These are phyloP conservation scores for Barbatosphaeria neglecta DNA, from an alignment of 495 filamentous ascomycete genomes.

Conservation along the genomic window DNA sequence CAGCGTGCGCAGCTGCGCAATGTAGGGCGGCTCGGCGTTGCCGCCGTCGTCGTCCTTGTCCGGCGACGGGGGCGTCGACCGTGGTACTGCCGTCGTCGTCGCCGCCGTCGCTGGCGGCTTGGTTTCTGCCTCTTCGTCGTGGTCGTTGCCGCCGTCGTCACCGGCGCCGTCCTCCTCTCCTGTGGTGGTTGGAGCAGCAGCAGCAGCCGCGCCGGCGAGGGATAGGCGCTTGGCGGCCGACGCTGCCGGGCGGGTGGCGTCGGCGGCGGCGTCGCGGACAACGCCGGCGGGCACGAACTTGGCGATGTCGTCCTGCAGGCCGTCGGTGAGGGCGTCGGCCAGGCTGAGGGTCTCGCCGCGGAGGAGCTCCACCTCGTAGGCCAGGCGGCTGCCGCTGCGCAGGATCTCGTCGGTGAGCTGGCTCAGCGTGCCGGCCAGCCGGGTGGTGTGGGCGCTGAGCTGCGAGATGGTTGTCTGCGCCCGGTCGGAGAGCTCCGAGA, in stretches of 20 bases:
- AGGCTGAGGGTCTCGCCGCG: slow-evolving; percentile 73
- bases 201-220: slow-evolving; percentile 4
- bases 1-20: slow-evolving; percentile 69
- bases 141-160: neutral
- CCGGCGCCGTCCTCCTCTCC: neutral
- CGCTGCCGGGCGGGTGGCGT: neutral
- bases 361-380: slow-evolving; percentile 90
- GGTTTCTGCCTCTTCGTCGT: neutral
- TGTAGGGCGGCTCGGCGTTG: slow-evolving; percentile 50
- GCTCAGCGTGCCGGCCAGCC: slow-evolving; percentile 72
- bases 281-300: slow-evolving; percentile 53
- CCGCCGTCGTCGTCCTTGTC: slow-evolving; percentile 6
- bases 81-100: neutral
- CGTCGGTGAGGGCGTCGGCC: slow-evolving; percentile 64
- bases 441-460: slow-evolving; percentile 74
- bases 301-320: slow-evolving; percentile 53
- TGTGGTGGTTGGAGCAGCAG: slow-evolving; percentile 3
- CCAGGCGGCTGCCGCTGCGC: slow-evolving; percentile 69
- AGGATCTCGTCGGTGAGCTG: slow-evolving; percentile 91
- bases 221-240: slow-evolving; percentile 7
- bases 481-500: slow-evolving; percentile 67
- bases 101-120: slow-evolving; percentile 1
- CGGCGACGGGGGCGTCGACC: neutral
- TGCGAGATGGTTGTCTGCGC: slow-evolving; percentile 77
- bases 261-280: slow-evolving; percentile 12